phyloP scores from a whole-genome alignment of 2,329 filamentous ascomycete genomes.

The Aspergillus fructus region DNA sequence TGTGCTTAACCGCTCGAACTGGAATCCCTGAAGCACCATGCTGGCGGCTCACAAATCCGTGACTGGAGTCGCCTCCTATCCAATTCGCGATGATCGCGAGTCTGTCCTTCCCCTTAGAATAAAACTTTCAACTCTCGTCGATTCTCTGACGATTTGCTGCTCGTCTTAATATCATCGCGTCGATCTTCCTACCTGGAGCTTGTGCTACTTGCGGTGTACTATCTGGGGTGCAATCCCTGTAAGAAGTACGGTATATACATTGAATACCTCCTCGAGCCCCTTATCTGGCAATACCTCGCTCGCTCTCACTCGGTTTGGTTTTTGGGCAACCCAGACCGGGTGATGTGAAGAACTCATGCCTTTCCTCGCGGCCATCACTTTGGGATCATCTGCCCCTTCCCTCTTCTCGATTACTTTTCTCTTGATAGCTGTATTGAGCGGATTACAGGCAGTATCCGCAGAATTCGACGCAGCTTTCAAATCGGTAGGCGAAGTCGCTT shows the following conservation, averaged over 20 bases:
- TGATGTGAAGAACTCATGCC: slow-evolving; percentile 32
- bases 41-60: neutral
- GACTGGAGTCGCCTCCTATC: neutral
- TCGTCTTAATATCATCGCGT: slow-evolving; percentile 5
- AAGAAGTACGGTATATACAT: neutral
- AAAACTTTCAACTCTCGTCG: neutral
- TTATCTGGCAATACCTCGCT: neutral
- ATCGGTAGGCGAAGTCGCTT: slow-evolving; percentile 30
- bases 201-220: neutral
- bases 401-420: slow-evolving; percentile 11
- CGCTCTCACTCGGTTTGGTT: neutral
- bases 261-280: neutral
- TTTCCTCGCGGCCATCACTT: slow-evolving; percentile 15
- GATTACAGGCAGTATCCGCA: slow-evolving; percentile 18
- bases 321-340: slow-evolving; percentile 2
- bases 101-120: neutral
- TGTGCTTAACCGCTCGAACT: neutral
- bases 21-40: neutral
- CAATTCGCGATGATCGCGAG: neutral
- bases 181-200: neutral
- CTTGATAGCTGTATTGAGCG: slow-evolving; percentile 21
- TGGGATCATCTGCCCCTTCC: slow-evolving; percentile 16
- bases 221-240: slow-evolving; percentile 1
- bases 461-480: slow-evolving; percentile 37
- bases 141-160: neutral